These are phyloP conservation scores for Collybia mongolica DNA, from an alignment of 768 basidiomycete species.

Conservation along the genomic window DNA sequence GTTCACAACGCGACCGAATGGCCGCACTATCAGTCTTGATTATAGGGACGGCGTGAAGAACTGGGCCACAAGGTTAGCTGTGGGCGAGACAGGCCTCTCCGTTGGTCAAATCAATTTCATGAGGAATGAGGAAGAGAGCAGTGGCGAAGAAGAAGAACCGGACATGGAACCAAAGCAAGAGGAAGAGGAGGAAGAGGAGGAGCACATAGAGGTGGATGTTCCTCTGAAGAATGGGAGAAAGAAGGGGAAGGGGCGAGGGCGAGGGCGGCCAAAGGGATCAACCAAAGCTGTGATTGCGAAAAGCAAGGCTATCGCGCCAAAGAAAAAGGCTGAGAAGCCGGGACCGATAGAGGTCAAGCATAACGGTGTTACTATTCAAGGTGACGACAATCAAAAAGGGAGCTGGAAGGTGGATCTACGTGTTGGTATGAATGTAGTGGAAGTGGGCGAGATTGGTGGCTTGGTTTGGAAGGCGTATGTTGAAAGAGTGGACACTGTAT, in stretches of 20 bases:
- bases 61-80: conserved; percentile 66
- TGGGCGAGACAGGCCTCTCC: conserved; percentile 54
- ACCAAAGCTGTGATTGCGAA: conserved; percentile 23
- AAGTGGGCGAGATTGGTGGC: conserved; percentile 72
- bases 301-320: conserved; percentile 28
- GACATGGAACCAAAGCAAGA: conserved; percentile 35
- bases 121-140: conserved; percentile 58
- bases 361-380: conserved; percentile 52
- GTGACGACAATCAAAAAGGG: conserved; percentile 42
- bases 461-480: conserved; percentile 71
- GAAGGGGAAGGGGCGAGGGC: conserved; percentile 37
- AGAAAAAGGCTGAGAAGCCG: conserved; percentile 46
- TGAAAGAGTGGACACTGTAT: conserved; percentile 35
- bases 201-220: conserved; percentile 43
- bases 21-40: conserved; percentile 58
- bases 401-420: conserved; percentile 65
- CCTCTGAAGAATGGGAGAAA: conserved; percentile 41
- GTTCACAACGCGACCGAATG: conserved; percentile 58
- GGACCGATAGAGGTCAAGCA: conserved; percentile 64
- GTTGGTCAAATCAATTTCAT: conserved; percentile 55
- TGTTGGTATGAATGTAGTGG: conserved; percentile 60
- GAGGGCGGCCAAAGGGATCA: conserved; percentile 27
- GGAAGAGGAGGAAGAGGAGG: conserved; percentile 44
- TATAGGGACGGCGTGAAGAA: conserved; percentile 68
- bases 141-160: conserved; percentile 54